phyloP scores from a whole-genome alignment of 768 basidiomycete genomes.

The Podaxis rugospora region DNA sequence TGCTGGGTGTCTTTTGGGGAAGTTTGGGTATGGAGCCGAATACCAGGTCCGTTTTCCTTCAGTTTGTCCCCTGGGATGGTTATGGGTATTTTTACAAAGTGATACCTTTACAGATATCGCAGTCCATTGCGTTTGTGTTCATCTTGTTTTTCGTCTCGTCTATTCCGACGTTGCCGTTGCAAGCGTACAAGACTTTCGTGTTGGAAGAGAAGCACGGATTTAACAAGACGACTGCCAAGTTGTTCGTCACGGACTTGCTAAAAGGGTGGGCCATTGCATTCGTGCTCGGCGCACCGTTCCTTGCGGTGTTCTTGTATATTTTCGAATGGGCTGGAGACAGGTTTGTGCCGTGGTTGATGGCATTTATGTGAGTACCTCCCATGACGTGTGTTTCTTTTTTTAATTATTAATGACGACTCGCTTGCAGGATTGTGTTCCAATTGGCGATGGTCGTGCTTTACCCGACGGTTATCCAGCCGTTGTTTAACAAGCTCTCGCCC shows the following conservation, averaged over 20 bases:
- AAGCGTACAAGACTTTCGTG: conserved; percentile 86
- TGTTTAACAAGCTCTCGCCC: conserved; percentile 97
- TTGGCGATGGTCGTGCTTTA: conserved; percentile 79
- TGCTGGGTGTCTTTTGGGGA: conserved; percentile 45
- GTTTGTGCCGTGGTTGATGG: conserved; percentile 93
- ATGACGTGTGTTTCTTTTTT: neutral
- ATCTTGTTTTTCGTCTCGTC: conserved; percentile 63
- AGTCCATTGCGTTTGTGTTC: conserved; percentile 76
- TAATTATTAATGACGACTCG: neutral
- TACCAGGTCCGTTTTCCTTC: conserved; percentile 59
- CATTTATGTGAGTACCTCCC: conserved; percentile 66
- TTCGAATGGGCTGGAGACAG: conserved; percentile 92
- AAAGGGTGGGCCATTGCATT: conserved; percentile 75
- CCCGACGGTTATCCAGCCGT: conserved; percentile 85
- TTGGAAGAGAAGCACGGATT: conserved; percentile 95
- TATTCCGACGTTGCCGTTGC: conserved; percentile 69
- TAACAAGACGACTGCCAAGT: conserved; percentile 82
- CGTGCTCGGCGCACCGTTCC: conserved; percentile 77
- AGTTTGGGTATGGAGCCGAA: conserved; percentile 63
- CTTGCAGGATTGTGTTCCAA: conserved; percentile 71
- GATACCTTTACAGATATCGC: conserved; percentile 55
- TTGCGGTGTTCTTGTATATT: conserved; percentile 82
- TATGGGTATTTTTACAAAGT: neutral
- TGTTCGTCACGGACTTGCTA: conserved; percentile 77
- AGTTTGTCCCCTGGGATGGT: neutral